Evolutionary conservation across 2,329 filamentous ascomycete genomes (phyloP), one percentile per base, ranked within the genome.

Genomic region (Sarocladium strictum): DNA sequence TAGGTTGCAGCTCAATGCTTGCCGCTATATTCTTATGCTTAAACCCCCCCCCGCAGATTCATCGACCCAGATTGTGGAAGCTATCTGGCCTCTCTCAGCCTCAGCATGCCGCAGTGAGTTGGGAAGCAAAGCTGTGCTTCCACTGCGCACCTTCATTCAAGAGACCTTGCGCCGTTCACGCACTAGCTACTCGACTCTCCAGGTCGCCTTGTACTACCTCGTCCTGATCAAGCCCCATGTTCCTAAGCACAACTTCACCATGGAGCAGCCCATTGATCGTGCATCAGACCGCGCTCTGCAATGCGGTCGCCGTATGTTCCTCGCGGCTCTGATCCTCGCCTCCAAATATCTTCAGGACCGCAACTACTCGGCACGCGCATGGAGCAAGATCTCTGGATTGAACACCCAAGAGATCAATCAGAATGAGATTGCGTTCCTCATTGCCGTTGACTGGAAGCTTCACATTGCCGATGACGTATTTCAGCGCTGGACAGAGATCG

Each of bases 331-430:
- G 58, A 97, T 99, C 61, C 79, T 99, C 55, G 94, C 94, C 2
- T 97, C 94, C 33, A 99, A 99, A 76, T 99, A 97, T 68, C 77
- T 99, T 47, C 94, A 99, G 72, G 94, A 99, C 69, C 87, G 93
- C 62, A 99, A 97, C 73, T 99, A 96, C 72, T 97, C 94, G 14
- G 91, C 94, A 50, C 86, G 93, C 55, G 94, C 94, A 40, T 99
- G 94, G 94, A 97, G 93, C 71, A 97, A 96, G 77, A 99, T 99
- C 63, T 97, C 94, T 17, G 94, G 94, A n/a, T 78, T 99, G 55
- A 90, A 89, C 67, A 92, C 91, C 3, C 77, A 83, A 55, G 94
- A 99, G 73, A 97, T 99, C 71, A 97, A 97, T 72, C 87, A 91
- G 66, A 97, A 97, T 69, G 94, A 99, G 74, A 87, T 95, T 69